Evolutionary conservation across 23 red algal genomes (phyloP), one percentile per base, ranked within the genome.

Genomic region (Gracilariopsis chorda): DNA sequence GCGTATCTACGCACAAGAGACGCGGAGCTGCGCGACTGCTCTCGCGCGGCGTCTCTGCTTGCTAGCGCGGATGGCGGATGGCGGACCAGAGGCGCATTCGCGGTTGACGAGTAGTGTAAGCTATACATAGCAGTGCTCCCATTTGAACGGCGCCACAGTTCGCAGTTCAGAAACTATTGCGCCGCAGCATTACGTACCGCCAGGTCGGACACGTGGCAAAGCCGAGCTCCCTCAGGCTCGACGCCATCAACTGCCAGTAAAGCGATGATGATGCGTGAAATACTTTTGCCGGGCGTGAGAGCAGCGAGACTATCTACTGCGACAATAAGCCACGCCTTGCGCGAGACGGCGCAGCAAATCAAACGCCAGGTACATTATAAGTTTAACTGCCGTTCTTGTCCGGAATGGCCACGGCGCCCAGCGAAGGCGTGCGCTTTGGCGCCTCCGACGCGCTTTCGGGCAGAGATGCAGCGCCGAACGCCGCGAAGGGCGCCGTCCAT

Each of bases 401-500:
- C 28, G 42, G 67, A 2, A 73, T 42, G 20, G 67, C 40, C 67
- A 73, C 67, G 28, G 37, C 67, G 28, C 37, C 47, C 17, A 44
- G 28, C 40, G 6, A 36, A 45, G 24, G 67, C 16, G 28, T 42
- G 20, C 67, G 39, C 6, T 35, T 46, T 23, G 67, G n/a, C 67
- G 67, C 29, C 20, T 36, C 40, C n/a, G 67, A 44, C 29, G 67
- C 67, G 28, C 37, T 42, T 21, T n/a, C 40, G 40, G 23, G 67
- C 67, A 73, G 20, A 45, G 67, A 42, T 42, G 67, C 67, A 7
- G 28, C 76, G 52, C 27, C 55, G 48, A 83, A 75, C 76, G 88
- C 35, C 7, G 88, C 77, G 68, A 81, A 83, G 23, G 88, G 88
- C 1, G 41, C 45, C 34, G 46, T 25, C 52, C 79, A 72, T 87